A percentile compares a stretch with the other conserved stretches of the same genome.
Evolutionary conservation across 2,329 filamentous ascomycete genomes (phyloP).

Genomic region (Paecilomyces niveus): DNA sequence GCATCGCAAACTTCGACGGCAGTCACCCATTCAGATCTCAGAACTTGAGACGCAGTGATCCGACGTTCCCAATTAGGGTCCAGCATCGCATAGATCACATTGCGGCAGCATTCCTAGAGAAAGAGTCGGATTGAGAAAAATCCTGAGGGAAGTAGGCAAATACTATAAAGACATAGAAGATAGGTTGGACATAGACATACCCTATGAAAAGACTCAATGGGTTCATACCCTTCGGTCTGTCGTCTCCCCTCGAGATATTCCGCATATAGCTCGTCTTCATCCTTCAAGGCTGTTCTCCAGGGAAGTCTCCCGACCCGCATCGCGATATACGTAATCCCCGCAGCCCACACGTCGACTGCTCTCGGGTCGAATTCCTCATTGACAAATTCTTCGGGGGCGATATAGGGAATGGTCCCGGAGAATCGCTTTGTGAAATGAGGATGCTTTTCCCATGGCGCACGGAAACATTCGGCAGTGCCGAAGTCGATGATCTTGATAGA

Average conservation of each 20-base stretch:
- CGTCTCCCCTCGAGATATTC: slow-evolving; percentile 75
- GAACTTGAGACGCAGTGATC: slow-evolving; percentile 76
- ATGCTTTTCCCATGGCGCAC: slow-evolving; percentile 89
- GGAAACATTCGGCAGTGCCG: slow-evolving; percentile 78
- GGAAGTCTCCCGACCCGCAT: slow-evolving; percentile 84
- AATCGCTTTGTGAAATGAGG: slow-evolving; percentile 85
- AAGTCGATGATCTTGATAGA: slow-evolving; percentile 55
- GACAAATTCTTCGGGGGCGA: slow-evolving; percentile 76
- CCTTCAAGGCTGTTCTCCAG: slow-evolving; percentile 82
- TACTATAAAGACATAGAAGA: neutral
- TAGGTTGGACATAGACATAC: slow-evolving; percentile 52
- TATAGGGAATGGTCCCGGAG: slow-evolving; percentile 86
- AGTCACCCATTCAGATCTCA: slow-evolving; percentile 86
- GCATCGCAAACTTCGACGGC: slow-evolving; percentile 85
- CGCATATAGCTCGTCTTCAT: slow-evolving; percentile 82
- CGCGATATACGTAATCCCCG: slow-evolving; percentile 90
- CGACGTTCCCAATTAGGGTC: slow-evolving; percentile 76
- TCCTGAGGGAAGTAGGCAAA: neutral
- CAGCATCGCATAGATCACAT: slow-evolving; percentile 90
- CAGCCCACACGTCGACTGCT: slow-evolving; percentile 89
- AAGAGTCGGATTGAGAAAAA: neutral
- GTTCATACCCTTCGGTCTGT: slow-evolving; percentile 77
- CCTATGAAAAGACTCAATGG: slow-evolving; percentile 77
- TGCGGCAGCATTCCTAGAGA: slow-evolving; percentile 72
- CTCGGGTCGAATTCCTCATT: slow-evolving; percentile 83